These are phyloP conservation scores for Leccinum subatratum DNA, from an alignment of 1,284 basidiomycete species.

Conservation along the genomic window DNA sequence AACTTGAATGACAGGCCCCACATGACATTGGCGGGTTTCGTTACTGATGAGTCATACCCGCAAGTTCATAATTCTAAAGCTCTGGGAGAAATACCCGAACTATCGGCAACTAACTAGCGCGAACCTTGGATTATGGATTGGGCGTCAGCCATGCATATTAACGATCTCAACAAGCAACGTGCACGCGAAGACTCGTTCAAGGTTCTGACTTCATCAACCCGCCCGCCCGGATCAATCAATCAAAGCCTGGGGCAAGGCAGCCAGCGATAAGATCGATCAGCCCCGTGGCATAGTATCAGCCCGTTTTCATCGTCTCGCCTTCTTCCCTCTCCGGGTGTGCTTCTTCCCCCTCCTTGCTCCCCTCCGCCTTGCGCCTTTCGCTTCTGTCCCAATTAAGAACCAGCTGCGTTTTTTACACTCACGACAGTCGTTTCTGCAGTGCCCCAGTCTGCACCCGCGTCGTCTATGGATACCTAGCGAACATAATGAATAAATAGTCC, in stretches of 20 bases:
- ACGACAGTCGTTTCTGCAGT: constrained; percentile 72
- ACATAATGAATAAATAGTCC: neutral
- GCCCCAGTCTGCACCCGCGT: constrained; percentile 67
- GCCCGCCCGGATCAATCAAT: neutral
- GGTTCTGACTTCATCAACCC: neutral
- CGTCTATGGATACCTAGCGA: constrained; percentile 70
- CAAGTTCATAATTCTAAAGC: constrained; percentile 8
- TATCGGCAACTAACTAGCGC: neutral
- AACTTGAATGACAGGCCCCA: neutral
- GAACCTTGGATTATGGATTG: neutral
- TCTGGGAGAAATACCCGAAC: neutral
- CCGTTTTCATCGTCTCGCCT: constrained; percentile 44
- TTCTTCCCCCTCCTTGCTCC: constrained; percentile 43
- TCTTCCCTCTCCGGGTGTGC: constrained; percentile 54
- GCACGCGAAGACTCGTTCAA: neutral
- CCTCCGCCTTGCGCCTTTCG: constrained; percentile 51
- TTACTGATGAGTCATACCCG: neutral
- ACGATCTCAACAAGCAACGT: neutral
- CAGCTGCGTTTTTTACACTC: constrained; percentile 54
- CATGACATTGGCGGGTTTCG: neutral
- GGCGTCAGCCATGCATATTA: neutral
- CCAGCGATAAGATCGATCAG: neutral
- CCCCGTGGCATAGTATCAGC: neutral
- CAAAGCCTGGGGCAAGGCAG: neutral
- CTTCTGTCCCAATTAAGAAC: constrained; percentile 47